These are phyloP conservation scores for Melaleuca alternifolia DNA, from an alignment of 345 rosid genomes.

Conservation along the genomic window DNA sequence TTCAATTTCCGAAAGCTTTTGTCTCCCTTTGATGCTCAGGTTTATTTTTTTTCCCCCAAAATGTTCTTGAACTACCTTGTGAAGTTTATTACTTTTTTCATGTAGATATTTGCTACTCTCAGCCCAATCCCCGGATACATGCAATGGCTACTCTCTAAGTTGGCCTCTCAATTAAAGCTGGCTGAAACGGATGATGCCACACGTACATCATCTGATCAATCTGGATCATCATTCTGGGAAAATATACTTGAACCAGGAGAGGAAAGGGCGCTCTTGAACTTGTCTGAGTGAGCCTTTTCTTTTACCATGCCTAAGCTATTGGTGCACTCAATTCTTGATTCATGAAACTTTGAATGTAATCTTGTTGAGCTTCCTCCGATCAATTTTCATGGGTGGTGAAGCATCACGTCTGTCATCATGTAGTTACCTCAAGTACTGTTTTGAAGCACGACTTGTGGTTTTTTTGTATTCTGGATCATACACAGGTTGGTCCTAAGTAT, in stretches of 20 bases:
- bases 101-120: constrained; percentile 78
- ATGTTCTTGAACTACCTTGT: background rate
- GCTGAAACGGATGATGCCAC: constrained; percentile 29
- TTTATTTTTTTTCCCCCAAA: background rate
- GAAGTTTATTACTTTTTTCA: background rate
- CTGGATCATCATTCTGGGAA: constrained; percentile 54
- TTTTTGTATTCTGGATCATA: background rate
- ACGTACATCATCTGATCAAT: constrained; percentile 18
- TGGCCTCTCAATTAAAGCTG: constrained; percentile 68
- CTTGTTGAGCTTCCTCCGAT: background rate
- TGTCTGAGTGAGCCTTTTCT: constrained; percentile 35
- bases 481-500: background rate
- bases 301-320: background rate
- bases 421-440: background rate
- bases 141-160: constrained; percentile 78
- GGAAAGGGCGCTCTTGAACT: constrained; percentile 58
- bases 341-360: background rate
- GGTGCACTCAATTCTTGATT: background rate
- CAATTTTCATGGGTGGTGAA: background rate
- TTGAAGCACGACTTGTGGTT: background rate
- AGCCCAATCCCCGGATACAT: constrained; percentile 92
- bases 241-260: constrained; percentile 72
- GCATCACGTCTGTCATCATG: background rate
- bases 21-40: background rate
- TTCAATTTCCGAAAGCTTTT: background rate